Evolutionary conservation across 805 yeast genomes (phyloP), one percentile per base, ranked within the genome.

Genomic region (Metschnikowia kofuensis): DNA sequence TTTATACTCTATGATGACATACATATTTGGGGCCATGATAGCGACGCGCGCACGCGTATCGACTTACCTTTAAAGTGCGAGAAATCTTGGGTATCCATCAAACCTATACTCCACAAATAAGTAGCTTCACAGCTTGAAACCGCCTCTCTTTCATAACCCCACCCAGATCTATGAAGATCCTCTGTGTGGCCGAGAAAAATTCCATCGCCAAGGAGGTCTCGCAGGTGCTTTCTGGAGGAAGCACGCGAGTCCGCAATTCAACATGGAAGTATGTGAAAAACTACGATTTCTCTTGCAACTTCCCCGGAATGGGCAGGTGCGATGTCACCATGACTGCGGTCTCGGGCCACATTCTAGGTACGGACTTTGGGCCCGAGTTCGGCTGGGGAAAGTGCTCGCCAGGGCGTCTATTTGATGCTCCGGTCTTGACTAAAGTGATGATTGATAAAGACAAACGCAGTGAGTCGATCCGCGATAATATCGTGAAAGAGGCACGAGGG

Each of bases 101-200:
- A 21, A 21, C 21, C 2, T 21, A 21, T 21, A 21, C 21, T 21
- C 21, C 21, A 21, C 21, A 21, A 21, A 21, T 21, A 21, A 21
- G 4, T 4, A 21, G 21, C 21, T 4, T 4, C 2, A 21, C 2
- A 21, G 21, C 21, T 21, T 21, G 21, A 2, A 4, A 4, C 21
- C 21, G 21, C 4, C 21, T 21, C 21, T 21, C 21, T 21, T 21
- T 21, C 21, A 21, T 21, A 21, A 2, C 21, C 21, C 29, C 29
- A 7, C 32, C 27, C 41, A 8, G 10, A 6, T 16, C 14, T 38
- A 86, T 88, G 94, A 83, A 72, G 56, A 80, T 94, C 4, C 79
- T 94, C 42, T 92, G 97, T 69, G 97, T 94, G 48, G 99, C 99
- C 2, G 99, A 94, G 70, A 94, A 94, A 68, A 95, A 95, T 48